Percentiles rank a stretch among this genome's conserved stretches.
Evolutionary conservation across 1,284 basidiomycete species (phyloP).

Genomic region (Cutaneotrichosporon arboriforme): DNA sequence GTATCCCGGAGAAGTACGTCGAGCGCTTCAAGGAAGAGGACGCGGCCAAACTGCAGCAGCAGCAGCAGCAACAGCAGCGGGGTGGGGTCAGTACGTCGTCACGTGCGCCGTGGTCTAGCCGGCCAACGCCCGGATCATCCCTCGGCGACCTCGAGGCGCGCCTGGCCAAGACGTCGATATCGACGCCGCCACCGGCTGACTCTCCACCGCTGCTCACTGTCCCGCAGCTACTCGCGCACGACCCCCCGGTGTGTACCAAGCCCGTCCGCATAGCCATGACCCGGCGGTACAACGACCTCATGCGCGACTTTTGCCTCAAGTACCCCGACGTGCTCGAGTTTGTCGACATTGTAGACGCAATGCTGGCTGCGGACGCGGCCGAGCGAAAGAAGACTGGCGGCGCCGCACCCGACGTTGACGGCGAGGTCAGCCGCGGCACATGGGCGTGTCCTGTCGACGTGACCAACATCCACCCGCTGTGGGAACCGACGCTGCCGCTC

Average conservation of each 20-base stretch:
- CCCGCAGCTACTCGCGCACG: slow-evolving; percentile 24
- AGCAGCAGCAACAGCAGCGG: too few relatives aligned
- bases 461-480: slow-evolving; percentile 43
- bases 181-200: neutral
- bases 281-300: slow-evolving; percentile 27
- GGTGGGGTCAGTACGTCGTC: too few relatives aligned
- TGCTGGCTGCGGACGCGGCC: slow-evolving; percentile 19
- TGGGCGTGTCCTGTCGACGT: slow-evolving; percentile 43
- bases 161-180: slow-evolving; percentile 1
- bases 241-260: slow-evolving; percentile 38
- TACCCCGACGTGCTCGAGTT: slow-evolving; percentile 31
- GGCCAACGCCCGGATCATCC: neutral
- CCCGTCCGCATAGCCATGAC: slow-evolving; percentile 37
- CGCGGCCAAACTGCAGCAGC: slow-evolving; percentile 14
- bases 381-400: slow-evolving; percentile 9
- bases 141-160: slow-evolving; percentile 1
- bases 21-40: slow-evolving; percentile 26
- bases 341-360: slow-evolving; percentile 33
- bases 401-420: neutral
- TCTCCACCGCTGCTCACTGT: slow-evolving; percentile 26
- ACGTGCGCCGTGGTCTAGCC: neutral
- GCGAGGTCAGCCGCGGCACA: slow-evolving; percentile 28
- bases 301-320: slow-evolving; percentile 29
- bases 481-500: slow-evolving; percentile 43
- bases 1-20: slow-evolving; percentile 44